Evolutionary conservation across 441 rosid genomes (phyloP), one percentile per base, ranked within the genome.

Genomic region (Aleurites moluccanus): DNA sequence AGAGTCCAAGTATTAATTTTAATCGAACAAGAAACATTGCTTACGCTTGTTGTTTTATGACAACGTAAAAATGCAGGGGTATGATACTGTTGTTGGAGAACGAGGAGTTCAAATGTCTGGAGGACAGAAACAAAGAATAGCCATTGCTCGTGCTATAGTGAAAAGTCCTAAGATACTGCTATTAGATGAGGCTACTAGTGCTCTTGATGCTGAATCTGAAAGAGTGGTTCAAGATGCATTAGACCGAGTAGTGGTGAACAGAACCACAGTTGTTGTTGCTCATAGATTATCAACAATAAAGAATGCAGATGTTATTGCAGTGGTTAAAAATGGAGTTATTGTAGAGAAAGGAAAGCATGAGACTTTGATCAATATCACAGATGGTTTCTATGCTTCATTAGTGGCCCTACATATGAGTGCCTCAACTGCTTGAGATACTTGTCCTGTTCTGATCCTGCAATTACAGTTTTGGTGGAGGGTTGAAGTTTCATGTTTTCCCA

Each of bases 111-210:
- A 92, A 11, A 13, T 90, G 76, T 91, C 95, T 0, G 91, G 97
- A 0, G 88, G 97, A 6, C 97, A 92, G 69, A 94, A 92, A 80
- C 91, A 94, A 73, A 69, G 92, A 64, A 86, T 92, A 69, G 98
- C 91, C 11, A 90, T 91, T 52, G 92, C 92, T 0, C 84, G 97
- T 4, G 97, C 98, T 0, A 86, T 94, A 1, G 82, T 86, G 0
- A 94, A 86, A 66, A 85, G 75, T 47, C 95, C 92, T 0, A 91
- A 82, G 68, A 81, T 90, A 75, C 63, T 91, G 62, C 83, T 89
- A 0, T 73, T 88, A 2, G 89, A 90, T 40, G 97, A 94, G 74
- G 97, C 95, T 40, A 91, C 87, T 0, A 92, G 98, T 64, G 91
- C 98, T 0, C 81, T 90, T 0, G 97, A 92, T 40, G 89, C 91